Evolutionary conservation across 306 rosid genomes (phyloP).

Genomic region (Pachyrhizus erosus): DNA sequence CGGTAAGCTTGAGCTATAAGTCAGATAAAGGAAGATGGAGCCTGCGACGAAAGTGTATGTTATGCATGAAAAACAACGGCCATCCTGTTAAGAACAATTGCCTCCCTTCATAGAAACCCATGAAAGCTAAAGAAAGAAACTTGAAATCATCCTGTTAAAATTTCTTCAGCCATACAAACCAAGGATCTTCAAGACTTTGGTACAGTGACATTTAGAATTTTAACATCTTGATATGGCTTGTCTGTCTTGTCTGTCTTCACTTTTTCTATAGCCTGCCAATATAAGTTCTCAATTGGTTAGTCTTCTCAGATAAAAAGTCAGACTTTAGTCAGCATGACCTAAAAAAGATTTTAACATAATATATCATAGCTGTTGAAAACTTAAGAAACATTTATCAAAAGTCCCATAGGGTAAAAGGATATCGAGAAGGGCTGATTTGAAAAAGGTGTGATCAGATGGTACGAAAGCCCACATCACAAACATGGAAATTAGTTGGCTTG

Average conservation of each 20-base stretch:
- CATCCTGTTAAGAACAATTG: slow-evolving; percentile 17
- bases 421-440: neutral
- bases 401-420: slow-evolving; percentile 6
- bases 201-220: slow-evolving; percentile 89
- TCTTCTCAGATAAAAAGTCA: neutral
- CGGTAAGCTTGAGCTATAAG: too few relatives aligned
- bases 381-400: slow-evolving; percentile 13
- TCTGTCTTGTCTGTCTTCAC: slow-evolving; percentile 89
- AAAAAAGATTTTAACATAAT: neutral
- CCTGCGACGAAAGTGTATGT: neutral
- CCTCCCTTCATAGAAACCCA: slow-evolving; percentile 3
- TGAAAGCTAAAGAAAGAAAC: slow-evolving; percentile 19
- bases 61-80: slow-evolving; percentile 1
- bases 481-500: slow-evolving; percentile 13
- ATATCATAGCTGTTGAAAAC: neutral
- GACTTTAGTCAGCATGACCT: slow-evolving; percentile 2
- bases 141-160: slow-evolving; percentile 6
- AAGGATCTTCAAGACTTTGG: slow-evolving; percentile 76
- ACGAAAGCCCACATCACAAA: neutral
- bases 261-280: slow-evolving; percentile 83
- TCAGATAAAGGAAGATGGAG: slow-evolving; percentile 9
- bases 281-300: slow-evolving; percentile 30
- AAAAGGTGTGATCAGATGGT: neutral
- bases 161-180: slow-evolving; percentile 22
- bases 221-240: slow-evolving; percentile 93